These are phyloP conservation scores for Pseudopyrenochaeta lycopersici DNA, from an alignment of 2,329 filamentous ascomycete genomes.

Conservation along the genomic window DNA sequence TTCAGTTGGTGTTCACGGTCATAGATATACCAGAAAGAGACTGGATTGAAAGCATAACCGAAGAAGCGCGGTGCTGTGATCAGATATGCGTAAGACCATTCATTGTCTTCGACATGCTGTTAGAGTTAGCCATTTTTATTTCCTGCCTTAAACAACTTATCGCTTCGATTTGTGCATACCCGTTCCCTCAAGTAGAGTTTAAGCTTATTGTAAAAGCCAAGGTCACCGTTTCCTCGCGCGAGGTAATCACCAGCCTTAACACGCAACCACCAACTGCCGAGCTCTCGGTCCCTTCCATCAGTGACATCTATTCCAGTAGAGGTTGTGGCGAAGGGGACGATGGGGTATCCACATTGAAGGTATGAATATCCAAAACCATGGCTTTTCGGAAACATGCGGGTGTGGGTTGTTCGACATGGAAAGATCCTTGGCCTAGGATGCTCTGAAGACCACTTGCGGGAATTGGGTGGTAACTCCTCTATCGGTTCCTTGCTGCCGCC, in stretches of 20 bases:
- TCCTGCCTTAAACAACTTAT: too few species aligned
- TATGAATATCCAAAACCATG: conserved; percentile 77
- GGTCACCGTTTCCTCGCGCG: conserved; percentile 59
- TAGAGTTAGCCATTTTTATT: background rate
- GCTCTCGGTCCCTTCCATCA: conserved; percentile 30
- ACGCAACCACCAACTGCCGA: conserved; percentile 64
- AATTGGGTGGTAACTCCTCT: background rate
- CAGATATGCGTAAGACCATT: conserved; percentile 74
- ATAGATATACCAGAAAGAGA: conserved; percentile 84
- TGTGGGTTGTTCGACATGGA: conserved; percentile 71
- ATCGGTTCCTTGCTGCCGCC: background rate
- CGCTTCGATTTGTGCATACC: conserved; percentile 49
- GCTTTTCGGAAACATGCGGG: conserved; percentile 71
- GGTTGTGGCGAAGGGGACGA: conserved; percentile 65
- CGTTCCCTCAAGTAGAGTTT: conserved; percentile 65
- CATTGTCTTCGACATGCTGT: conserved; percentile 65
- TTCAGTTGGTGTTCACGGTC: conserved; percentile 64
- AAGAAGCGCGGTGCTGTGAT: conserved; percentile 75
- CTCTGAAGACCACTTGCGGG: conserved; percentile 16
- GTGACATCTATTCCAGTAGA: conserved; percentile 21
- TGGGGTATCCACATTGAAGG: conserved; percentile 72
- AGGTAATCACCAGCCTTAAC: conserved; percentile 70
- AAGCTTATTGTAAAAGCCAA: conserved; percentile 71
- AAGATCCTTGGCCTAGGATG: conserved; percentile 61
- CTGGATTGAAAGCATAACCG: conserved; percentile 77